Evolutionary conservation across 306 rosid genomes (phyloP).

Genomic region (Begonia loranthoides): DNA sequence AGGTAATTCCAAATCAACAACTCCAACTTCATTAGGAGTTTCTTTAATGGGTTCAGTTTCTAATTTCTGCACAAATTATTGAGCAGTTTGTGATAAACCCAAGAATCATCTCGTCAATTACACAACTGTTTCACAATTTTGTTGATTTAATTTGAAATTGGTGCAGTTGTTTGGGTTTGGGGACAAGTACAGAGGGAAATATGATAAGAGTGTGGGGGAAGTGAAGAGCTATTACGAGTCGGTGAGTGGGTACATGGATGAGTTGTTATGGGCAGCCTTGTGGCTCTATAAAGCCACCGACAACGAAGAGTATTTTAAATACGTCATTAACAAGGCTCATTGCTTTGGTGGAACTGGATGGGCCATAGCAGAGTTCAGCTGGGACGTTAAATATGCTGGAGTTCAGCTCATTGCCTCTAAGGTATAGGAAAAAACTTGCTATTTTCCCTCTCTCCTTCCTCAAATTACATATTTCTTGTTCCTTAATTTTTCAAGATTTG

Average conservation of each 20-base stretch:
- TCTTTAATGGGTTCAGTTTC: neutral
- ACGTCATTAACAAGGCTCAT: constrained; percentile 45
- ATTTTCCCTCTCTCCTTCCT: neutral
- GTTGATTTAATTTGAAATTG: no score
- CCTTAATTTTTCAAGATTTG: neutral
- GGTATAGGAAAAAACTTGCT: constrained; percentile 23
- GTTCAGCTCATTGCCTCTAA: constrained; percentile 66
- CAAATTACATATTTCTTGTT: neutral
- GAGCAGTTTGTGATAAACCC: no score
- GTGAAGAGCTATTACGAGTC: constrained; percentile 96
- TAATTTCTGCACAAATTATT: neutral
- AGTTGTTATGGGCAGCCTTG: constrained; percentile 89
- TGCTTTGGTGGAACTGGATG: constrained; percentile 83
- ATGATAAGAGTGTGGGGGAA: constrained; percentile 61
- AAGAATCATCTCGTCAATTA: no score
- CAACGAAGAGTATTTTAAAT: constrained; percentile 45
- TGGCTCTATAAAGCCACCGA: constrained; percentile 98
- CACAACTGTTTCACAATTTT: no score
- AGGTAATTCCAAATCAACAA: constrained; percentile 28
- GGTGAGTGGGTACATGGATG: constrained; percentile 97
- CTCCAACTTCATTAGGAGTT: neutral
- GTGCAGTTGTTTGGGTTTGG: constrained; percentile 82
- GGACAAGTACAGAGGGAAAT: constrained; percentile 74
- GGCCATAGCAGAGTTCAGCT: constrained; percentile 94
- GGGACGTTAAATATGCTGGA: constrained; percentile 97